Evolutionary conservation across 371 early-diverging fungal genomes (phyloP).

Genomic region (Circinella umbellata): DNA sequence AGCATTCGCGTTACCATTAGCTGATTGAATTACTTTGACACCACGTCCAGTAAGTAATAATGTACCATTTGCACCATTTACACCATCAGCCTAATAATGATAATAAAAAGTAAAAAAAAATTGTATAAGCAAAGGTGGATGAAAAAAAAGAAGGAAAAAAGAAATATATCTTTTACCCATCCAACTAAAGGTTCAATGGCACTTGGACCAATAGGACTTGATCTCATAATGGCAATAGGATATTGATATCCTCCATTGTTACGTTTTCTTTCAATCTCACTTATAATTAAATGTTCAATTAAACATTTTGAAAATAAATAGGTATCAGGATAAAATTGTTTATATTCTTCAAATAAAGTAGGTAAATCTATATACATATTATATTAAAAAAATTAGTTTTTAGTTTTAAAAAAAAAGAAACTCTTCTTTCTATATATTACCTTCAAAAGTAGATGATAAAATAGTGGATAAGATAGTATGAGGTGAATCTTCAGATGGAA

Average conservation of each 20-base stretch:
- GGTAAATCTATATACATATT: conserved; percentile 17
- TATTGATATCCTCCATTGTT: conserved; percentile 25
- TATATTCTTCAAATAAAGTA: conserved; percentile 17
- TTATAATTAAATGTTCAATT: conserved; percentile 58
- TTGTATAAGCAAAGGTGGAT: not conserved
- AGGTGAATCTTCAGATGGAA: conserved; percentile 44
- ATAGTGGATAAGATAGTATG: conserved; percentile 38
- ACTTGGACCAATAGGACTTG: conserved; percentile 59
- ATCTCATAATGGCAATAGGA: conserved; percentile 60
- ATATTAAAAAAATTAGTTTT: conserved; percentile 22
- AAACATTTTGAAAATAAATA: conserved; percentile 63
- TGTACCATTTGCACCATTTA: conserved; percentile 56
- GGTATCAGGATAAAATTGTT: conserved; percentile 49
- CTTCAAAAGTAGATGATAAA: conserved; percentile 19
- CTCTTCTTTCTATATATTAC: not conserved
- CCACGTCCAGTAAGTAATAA: conserved; percentile 48
- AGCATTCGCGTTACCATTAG: conserved; percentile 37
- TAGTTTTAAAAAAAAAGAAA: not conserved
- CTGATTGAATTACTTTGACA: conserved; percentile 38
- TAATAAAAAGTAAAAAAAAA: too few species aligned
- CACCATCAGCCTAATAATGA: conserved; percentile 54
- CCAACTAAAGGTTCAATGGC: conserved; percentile 61
- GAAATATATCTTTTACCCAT: conserved; percentile 48
- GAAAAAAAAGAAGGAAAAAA: not conserved
- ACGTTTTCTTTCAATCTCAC: conserved; percentile 45